Conservation (phyloP, 2,329 filamentous ascomycete genomes). For the Byssoonygena ceratinophila region DNA sequence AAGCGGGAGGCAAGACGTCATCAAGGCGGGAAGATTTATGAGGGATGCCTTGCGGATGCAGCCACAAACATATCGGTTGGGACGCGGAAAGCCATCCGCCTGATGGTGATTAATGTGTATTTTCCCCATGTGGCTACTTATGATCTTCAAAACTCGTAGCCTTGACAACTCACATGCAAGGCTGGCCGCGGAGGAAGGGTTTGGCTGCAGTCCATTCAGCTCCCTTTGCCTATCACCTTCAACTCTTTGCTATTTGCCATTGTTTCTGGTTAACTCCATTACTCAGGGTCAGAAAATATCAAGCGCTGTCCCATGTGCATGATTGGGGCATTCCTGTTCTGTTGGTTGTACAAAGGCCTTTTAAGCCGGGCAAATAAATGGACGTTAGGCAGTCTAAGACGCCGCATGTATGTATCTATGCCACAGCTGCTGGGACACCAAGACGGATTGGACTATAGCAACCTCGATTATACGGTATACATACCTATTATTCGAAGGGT, state of each 20-base stretch:
- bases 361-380: constrained; percentile 1
- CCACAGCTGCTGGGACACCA: neutral
- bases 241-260: neutral
- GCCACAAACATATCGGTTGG: neutral
- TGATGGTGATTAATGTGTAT: neutral
- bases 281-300: neutral
- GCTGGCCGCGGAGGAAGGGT: neutral
- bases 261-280: neutral
- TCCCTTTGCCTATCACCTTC: neutral
- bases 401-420: neutral
- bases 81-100: neutral
- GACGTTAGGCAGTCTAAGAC: neutral
- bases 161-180: neutral
- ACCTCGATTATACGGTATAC: constrained; percentile 8
- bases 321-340: neutral
- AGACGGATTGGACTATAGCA: neutral
- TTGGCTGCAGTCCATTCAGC: neutral
- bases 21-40: neutral
- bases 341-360: constrained; percentile 4
- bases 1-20: neutral
- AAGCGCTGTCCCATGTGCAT: neutral
- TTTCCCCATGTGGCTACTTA: constrained; percentile 1
- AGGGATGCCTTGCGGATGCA: neutral
- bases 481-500: neutral
- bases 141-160: neutral